These are phyloP conservation scores for Heliamphora pulchella DNA, from an alignment of 179 eudicot genomes.

Conservation along the genomic window DNA sequence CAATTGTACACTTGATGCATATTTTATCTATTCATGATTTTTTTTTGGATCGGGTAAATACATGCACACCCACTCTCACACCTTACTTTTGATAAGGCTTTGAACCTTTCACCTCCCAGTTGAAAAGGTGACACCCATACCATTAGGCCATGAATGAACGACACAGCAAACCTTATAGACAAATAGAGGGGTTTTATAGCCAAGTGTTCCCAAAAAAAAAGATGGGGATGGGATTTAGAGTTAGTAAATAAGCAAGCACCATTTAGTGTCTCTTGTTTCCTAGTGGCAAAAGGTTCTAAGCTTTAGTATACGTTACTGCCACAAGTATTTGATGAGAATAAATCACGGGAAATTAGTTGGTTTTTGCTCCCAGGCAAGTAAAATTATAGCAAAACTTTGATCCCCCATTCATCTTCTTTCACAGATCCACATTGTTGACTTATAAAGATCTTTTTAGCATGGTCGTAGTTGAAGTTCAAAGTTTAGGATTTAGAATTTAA, in stretches of 20 bases:
- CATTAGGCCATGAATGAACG: not conserved
- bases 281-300: too few relatives aligned
- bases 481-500: not conserved
- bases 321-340: not conserved
- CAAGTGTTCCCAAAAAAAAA: too few relatives aligned
- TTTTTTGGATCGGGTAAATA: too few relatives aligned
- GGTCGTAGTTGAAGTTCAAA: not conserved
- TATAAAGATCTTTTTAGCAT: not conserved
- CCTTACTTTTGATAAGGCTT: too few relatives aligned
- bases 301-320: not conserved
- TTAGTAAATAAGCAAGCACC: too few relatives aligned
- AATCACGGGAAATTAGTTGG: not conserved
- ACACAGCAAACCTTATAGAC: not conserved
- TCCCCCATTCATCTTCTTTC: conserved; percentile 1
- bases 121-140: too few relatives aligned
- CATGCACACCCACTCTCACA: too few relatives aligned
- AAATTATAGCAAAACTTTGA: not conserved
- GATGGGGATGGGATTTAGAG: too few relatives aligned
- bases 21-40: not conserved
- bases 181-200: not conserved
- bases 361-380: not conserved
- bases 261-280: too few relatives aligned
- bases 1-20: not conserved
- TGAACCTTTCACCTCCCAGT: too few relatives aligned
- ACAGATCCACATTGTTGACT: not conserved